Evolutionary conservation across 176 grass and related monocot species (phyloP).

Genomic region (Olyra latifolia): DNA sequence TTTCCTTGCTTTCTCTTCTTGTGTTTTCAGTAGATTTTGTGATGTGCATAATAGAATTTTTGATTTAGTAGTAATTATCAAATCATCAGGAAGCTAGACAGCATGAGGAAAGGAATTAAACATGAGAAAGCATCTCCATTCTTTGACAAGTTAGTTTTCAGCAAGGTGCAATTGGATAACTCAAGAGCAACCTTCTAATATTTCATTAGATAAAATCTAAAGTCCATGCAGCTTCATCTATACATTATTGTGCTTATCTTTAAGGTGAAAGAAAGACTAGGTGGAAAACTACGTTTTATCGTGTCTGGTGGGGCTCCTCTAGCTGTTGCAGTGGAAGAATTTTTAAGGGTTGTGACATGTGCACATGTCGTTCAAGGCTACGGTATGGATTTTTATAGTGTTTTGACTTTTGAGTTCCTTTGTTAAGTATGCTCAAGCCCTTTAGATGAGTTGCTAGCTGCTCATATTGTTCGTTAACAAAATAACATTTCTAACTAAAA

Average conservation of each 20-base stretch:
- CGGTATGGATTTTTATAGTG: slow-evolving; percentile 53
- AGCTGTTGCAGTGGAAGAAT: slow-evolving; percentile 73
- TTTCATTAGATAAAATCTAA: neutral
- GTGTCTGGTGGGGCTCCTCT: slow-evolving; percentile 86
- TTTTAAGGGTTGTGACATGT: slow-evolving; percentile 92
- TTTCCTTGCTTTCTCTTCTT: neutral
- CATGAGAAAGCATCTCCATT: slow-evolving; percentile 82
- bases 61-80: slow-evolving; percentile 20
- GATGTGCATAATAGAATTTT: slow-evolving; percentile 1
- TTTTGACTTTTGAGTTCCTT: slow-evolving; percentile 16
- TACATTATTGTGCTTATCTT: slow-evolving; percentile 19
- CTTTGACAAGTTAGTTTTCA: slow-evolving; percentile 93
- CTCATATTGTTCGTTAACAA: neutral
- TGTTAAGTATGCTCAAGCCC: neutral
- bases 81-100: slow-evolving; percentile 69
- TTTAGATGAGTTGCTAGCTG: neutral
- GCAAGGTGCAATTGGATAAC: slow-evolving; percentile 52
- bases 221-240: neutral
- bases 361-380: slow-evolving; percentile 87
- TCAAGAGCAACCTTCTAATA: neutral
- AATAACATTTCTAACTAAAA: slow-evolving; percentile 5
- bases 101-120: slow-evolving; percentile 69
- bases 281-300: slow-evolving; percentile 76
- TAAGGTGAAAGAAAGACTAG: slow-evolving; percentile 90
- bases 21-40: slow-evolving; percentile 11